Evolutionary conservation across 306 rosid genomes (phyloP), one percentile per base, ranked within the genome.

Genomic region (Lathyrus sativus): DNA sequence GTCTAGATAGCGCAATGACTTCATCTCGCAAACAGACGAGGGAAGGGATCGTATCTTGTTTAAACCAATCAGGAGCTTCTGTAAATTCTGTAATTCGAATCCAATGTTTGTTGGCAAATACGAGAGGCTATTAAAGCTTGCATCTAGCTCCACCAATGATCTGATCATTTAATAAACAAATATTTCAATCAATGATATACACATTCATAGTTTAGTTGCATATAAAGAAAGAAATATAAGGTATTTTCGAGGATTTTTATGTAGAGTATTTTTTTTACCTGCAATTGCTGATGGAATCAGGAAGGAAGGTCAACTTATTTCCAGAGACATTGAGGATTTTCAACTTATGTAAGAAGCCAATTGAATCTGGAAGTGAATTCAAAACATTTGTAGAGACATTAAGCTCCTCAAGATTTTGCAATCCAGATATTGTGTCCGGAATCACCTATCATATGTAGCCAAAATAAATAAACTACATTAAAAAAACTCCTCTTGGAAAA

Each of bases 81-180:
- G 82, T 7, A 95, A 82, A 55, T 75, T 76, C 31, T 28, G 79
- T 71, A 95, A 65, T 65, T 88, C 95, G 42, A 42, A 77, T 71
- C 99, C 99, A 38, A 95, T 84, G 87, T 95, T 88, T 51, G 99
- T 95, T 65, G 99, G 99, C 91, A 95, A 83, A 86, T 90, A 95
- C n/a, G 87, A 13, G 26, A 95, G 82, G 72, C 71, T 42, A 81
- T 90, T 95, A 85, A 85, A 95, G 85, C 97, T 85, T 51, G 74
- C 96, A 79, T 95, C 92, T 74, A 95, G 77, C 89, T 87, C 97
- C 81, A 90, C 97, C 88, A 95, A 76, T 53, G 97, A 90, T 86
- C 99, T 95, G 80, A 54, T 55, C 66, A 79, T 72, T 75, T 33
- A 70, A 74, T 41, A 73, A n/a, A 35, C 37, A 28, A 26, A 46